Conservation (phyloP, 75 land plant genomes). For the Pinus tabuliformis region DNA sequence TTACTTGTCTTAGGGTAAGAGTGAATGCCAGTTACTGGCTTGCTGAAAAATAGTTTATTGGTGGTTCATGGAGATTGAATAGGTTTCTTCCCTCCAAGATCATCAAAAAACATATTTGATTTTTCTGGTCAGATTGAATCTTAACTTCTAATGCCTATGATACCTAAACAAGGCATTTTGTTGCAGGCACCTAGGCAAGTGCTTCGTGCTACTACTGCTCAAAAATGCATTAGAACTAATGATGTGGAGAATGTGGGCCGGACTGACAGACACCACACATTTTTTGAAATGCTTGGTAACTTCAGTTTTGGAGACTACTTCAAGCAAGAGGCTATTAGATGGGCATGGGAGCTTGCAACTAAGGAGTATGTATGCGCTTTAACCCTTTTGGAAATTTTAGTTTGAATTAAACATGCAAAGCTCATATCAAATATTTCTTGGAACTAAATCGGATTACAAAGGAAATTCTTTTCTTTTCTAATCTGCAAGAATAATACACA, state of each 20-base stretch:
- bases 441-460: not conserved
- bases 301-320: conserved; percentile 99
- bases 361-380: conserved; percentile 64
- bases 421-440: not conserved
- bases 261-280: conserved; percentile 86
- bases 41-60: too few relatives aligned
- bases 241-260: conserved; percentile 94
- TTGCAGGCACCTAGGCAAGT: conserved; percentile 63
- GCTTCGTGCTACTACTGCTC: conserved; percentile 80
- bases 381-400: conserved; percentile 11
- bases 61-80: not conserved
- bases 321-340: conserved; percentile 80
- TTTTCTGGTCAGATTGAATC: not conserved
- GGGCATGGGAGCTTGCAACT: conserved; percentile 99
- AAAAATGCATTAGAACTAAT: conserved; percentile 87
- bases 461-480: too few relatives aligned
- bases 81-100: not conserved
- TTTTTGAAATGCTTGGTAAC: conserved; percentile 99
- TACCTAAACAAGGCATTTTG: not conserved
- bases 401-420: conserved; percentile 1
- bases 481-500: too few relatives aligned
- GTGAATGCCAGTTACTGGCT: too few relatives aligned
- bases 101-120: not conserved
- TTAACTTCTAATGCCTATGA: not conserved
- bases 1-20: too few relatives aligned